Evolutionary conservation across 2,329 filamentous ascomycete genomes (phyloP).

Genomic region (Ophiostoma populinum): DNA sequence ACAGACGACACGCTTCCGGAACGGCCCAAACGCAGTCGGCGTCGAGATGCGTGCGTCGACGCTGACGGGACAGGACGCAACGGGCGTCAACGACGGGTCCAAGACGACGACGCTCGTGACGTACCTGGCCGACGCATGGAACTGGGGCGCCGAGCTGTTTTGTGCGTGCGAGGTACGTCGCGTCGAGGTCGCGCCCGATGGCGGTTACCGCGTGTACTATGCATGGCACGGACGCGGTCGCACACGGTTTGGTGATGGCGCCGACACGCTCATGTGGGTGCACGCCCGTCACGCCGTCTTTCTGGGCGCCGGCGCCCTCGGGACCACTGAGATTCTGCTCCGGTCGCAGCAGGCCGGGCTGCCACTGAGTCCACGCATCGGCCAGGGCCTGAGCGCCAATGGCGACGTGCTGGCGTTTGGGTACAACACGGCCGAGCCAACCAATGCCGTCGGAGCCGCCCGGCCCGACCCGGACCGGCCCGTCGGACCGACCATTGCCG

Average conservation of each 20-base stretch:
- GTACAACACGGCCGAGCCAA: conserved; percentile 40
- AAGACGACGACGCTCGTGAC: conserved; percentile 50
- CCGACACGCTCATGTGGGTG: conserved; percentile 48
- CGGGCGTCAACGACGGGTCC: conserved; percentile 49
- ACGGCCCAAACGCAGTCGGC: conserved; percentile 44
- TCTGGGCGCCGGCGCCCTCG: conserved; percentile 46
- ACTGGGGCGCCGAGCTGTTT: conserved; percentile 55
- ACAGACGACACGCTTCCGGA: conserved; percentile 46
- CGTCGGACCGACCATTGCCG: conserved; percentile 44
- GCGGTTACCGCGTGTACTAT: conserved; percentile 47
- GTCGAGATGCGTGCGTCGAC: conserved; percentile 44
- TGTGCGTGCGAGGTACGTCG: conserved; percentile 51
- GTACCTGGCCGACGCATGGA: conserved; percentile 53
- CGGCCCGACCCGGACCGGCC: conserved; percentile 33
- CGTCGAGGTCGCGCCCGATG: conserved; percentile 32
- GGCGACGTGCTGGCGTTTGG: conserved; percentile 49
- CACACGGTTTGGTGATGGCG: conserved; percentile 35
- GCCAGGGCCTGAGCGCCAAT: conserved; percentile 46
- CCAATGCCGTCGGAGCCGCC: conserved; percentile 37
- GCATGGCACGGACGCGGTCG: conserved; percentile 44
- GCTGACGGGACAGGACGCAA: conserved; percentile 43
- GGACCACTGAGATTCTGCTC: conserved; percentile 48
- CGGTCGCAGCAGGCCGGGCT: conserved; percentile 44
- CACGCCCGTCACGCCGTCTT: conserved; percentile 48
- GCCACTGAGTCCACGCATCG: conserved; percentile 36